Conservation (phyloP, 306 rosid species). For the Prunus davidiana region DNA sequence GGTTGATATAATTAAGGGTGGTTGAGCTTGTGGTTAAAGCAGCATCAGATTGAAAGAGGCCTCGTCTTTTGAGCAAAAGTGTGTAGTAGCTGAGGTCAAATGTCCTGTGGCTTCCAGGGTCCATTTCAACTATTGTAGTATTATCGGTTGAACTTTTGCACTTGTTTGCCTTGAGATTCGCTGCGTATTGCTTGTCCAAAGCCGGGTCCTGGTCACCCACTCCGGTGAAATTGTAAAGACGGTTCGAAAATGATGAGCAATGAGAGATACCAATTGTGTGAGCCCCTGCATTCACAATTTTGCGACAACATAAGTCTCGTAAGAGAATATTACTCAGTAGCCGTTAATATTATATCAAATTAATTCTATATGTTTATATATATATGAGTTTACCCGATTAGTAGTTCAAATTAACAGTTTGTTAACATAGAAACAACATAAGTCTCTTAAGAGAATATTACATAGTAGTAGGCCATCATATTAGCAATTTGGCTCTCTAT, state of each 20-base stretch:
- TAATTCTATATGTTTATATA: no score
- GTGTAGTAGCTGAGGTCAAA: conserved; percentile 75
- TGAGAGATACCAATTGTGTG: conserved; percentile 83
- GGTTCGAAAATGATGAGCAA: conserved; percentile 58
- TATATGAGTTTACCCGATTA: no score
- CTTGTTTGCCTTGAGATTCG: conserved; percentile 66
- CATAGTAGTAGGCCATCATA: no score
- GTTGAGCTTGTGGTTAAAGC: conserved; percentile 53
- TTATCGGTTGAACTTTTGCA: conserved; percentile 57
- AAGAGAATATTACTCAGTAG: not conserved
- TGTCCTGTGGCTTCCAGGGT: conserved; percentile 82
- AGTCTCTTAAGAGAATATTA: no score
- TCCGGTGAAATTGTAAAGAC: conserved; percentile 77
- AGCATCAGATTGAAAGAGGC: conserved; percentile 73
- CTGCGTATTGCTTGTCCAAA: conserved; percentile 70
- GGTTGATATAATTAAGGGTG: conserved; percentile 40
- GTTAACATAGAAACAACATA: no score
- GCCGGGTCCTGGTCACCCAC: conserved; percentile 77
- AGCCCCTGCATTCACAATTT: conserved; percentile 44
- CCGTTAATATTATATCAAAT: no score
- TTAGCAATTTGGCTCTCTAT: no score
- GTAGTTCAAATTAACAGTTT: no score
- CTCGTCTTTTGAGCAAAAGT: conserved; percentile 61
- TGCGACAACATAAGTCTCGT: not conserved
- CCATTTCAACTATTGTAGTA: conserved; percentile 68